Base-by-base conservation (phyloP, 75 land plant genomes). In the Larix kaempferi region DNA sequence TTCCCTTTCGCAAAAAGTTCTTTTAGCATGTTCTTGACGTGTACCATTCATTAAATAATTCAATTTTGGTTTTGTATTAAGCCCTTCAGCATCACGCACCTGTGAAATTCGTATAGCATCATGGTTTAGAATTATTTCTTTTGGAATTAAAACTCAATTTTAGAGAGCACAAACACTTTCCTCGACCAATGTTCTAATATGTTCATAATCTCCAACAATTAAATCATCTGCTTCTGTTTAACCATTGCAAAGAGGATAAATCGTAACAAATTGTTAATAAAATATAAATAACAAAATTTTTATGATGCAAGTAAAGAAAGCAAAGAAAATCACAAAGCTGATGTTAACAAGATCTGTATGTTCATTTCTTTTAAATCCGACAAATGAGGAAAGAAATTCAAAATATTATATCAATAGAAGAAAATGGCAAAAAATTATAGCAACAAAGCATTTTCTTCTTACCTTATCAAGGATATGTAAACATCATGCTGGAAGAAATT, bases 161-260 rank as follows among this genome's bases (percentile, higher is more conserved):
- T 0, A 39, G 49, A 67, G 6, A 67, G 37, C 41, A 16, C 35
- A 11, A 14, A 26, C 26, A 64, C 17, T 16, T 33, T 27, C 3
- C 29, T 33, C 21, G 13, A 3, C 29, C 67, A 14, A 19, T 64
- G 39, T 25, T 63, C 35, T 63, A 7, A 27, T 10, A 63, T 11
- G 66, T 63, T 6, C 41, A 16, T 21, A 37, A 33, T 41, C n/a
- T 37, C 4, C 33, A 29, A 66, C 44, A 16, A 17, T 41, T 33
- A 66, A 35, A 65, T 15, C 39, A 66, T 19, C 35, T 29, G 67
- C 67, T 27, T 64, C 67, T 64, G 67, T 64, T 64, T 17, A 29
- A 64, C 14, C 15, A 64, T 29, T 64, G 21, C 6, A 37, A 66
- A 66, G 5, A 37, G 19, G 71, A 64, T 8, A 66, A 39, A 66